Evolutionary conservation across 176 grass and related monocot species (phyloP), one percentile per base, ranked within the genome.

Genomic region (Aegilops bicornis): DNA sequence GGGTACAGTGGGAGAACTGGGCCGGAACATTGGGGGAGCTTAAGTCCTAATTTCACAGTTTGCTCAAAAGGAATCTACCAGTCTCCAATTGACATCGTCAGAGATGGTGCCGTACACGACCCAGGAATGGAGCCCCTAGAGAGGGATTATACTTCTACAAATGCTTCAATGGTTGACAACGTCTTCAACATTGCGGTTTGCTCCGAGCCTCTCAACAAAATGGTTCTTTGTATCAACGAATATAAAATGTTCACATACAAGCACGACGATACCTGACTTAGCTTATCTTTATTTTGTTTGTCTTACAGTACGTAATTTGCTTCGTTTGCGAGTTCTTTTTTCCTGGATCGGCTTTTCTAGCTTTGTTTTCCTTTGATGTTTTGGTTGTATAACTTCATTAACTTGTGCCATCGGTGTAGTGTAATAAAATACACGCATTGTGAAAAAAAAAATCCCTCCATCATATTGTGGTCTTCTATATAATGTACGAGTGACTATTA

Each of bases 61-160:
- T 98, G 93, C 76, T 95, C 95, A 39, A 90, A 95, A 82, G 91
- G 95, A 64, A 83, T 62, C 11, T 79, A 87, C 20, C 95, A 95
- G 69, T 98, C 95, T 69, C 95, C 95, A 42, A 85, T 98, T 22
- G 76, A 93, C 64, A 95, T 98, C 60, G 83, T 85, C 47, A 95
- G 40, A 29, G 86, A 85, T 69, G 56, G 62, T 66, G 82, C 59
- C 0, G 68, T 90, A 6, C 83, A 82, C 48, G 83, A 88, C 56
- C 85, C 87, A 9, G 85, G 85, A 22, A 86, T 98, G 68, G 89
- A 69, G 40, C 83, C 91, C 17, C 87, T 98, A 31, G 74, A 87
- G 78, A 95, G 79, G 91, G 71, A 93, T 87, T 95, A 95, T 80
- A 85, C 23, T 48, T 30, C 83, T 61, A 61, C 89, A 58, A 90